These are phyloP conservation scores for Ustilago hordei DNA, from an alignment of 1,284 basidiomycete species.

Conservation along the genomic window DNA sequence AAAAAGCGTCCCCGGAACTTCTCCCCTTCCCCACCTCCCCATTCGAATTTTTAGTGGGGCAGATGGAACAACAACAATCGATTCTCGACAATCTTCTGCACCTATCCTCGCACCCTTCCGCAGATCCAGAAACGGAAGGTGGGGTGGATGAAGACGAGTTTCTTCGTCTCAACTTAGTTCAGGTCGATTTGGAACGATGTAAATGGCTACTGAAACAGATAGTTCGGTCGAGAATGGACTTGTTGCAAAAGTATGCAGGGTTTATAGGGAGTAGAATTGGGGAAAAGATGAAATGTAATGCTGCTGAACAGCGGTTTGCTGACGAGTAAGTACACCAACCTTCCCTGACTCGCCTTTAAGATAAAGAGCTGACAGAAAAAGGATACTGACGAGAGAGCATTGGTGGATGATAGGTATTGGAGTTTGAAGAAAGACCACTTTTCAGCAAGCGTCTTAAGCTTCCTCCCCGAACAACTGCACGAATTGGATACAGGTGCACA, in stretches of 20 bases:
- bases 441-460: conserved; percentile 48
- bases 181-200: conserved; percentile 65
- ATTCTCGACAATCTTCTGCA: conserved; percentile 54
- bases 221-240: conserved; percentile 51
- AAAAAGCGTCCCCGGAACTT: conserved; percentile 40
- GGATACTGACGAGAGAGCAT: conserved; percentile 1
- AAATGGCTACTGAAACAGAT: conserved; percentile 64
- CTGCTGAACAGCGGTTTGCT: conserved; percentile 53
- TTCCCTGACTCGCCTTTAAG: background rate
- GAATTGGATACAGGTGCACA: conserved; percentile 40
- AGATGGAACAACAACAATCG: conserved; percentile 59
- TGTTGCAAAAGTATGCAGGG: conserved; percentile 55
- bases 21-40: conserved; percentile 38
- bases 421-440: conserved; percentile 53
- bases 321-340: conserved; percentile 28
- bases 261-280: conserved; percentile 28
- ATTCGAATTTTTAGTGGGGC: conserved; percentile 30
- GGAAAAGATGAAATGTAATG: conserved; percentile 46
- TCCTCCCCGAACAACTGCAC: conserved; percentile 58
- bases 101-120: conserved; percentile 4
- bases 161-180: conserved; percentile 64
- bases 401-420: conserved; percentile 44
- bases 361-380: background rate
- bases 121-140: conserved; percentile 1
- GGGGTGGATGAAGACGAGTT: conserved; percentile 63